These are phyloP conservation scores for Acanthamoeba lenticulata DNA, from an alignment of 208 protist species.

Conservation along the genomic window DNA sequence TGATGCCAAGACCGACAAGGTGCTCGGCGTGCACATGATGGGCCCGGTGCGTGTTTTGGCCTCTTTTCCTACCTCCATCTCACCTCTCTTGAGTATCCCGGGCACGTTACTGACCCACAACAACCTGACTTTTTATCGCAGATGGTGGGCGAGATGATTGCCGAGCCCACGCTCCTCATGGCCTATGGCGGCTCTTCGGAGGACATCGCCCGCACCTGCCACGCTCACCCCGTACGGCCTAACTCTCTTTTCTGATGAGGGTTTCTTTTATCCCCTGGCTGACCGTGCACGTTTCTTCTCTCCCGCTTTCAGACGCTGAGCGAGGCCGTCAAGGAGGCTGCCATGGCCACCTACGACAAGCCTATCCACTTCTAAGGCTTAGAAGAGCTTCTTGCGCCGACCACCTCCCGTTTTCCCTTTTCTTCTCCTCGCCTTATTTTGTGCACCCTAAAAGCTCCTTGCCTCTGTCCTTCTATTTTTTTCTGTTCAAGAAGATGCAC, in stretches of 20 bases:
- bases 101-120: too few relatives aligned
- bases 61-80: not conserved
- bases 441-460: too few relatives aligned
- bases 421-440: too few relatives aligned
- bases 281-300: not conserved
- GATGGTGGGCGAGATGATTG: constrained; percentile 97
- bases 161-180: constrained; percentile 97
- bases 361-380: constrained; percentile 98
- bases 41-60: constrained; percentile 83
- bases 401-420: too few relatives aligned
- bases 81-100: not conserved
- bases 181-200: constrained; percentile 98
- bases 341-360: constrained; percentile 95
- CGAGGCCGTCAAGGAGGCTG: constrained; percentile 99
- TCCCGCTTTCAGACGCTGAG: constrained; percentile 89
- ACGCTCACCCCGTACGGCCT: constrained; percentile 94
- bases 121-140: not conserved
- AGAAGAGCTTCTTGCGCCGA: too few relatives aligned
- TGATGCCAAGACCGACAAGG: constrained; percentile 95
- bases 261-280: not conserved
- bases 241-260: not conserved
- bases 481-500: too few relatives aligned
- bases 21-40: constrained; percentile 99
- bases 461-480: too few relatives aligned
- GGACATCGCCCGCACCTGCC: constrained; percentile 98